Conservation (phyloP, 495 filamentous ascomycete species). For the Neurospora sp. region DNA sequence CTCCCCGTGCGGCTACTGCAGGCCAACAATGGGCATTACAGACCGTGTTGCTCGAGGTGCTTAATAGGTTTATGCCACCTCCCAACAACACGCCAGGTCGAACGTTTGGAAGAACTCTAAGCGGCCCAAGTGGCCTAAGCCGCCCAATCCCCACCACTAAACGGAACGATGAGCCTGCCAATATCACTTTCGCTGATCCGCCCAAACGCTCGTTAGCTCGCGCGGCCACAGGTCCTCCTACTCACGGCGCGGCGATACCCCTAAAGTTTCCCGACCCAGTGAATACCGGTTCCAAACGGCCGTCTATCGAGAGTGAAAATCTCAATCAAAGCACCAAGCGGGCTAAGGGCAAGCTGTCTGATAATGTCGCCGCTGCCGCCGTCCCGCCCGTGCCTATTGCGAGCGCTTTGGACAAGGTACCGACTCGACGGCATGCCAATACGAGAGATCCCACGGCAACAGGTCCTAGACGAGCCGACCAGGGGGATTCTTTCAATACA, state of each 20-base stretch:
- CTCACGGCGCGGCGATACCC: background rate
- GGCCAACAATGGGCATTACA: constrained; percentile 10
- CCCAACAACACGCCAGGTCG: background rate
- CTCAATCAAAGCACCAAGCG: constrained; percentile 3
- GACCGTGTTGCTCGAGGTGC: constrained; percentile 4
- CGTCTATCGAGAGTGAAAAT: constrained; percentile 2
- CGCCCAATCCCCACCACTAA: background rate
- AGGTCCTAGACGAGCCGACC: background rate
- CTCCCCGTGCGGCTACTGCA: constrained; percentile 6
- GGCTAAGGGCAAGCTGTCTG: background rate
- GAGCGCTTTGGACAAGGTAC: constrained; percentile 12
- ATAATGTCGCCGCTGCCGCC: background rate
- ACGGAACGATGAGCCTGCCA: background rate
- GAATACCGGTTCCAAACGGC: constrained; percentile 4
- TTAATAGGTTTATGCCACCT: constrained; percentile 2
- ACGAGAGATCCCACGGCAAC: background rate
- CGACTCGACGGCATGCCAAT: constrained; percentile 2
- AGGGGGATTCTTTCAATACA: constrained; percentile 3
- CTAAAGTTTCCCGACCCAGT: background rate
- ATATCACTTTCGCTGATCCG: background rate
- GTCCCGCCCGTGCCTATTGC: background rate
- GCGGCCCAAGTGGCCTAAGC: background rate
- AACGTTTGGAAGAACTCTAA: background rate
- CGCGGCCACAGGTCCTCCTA: background rate
- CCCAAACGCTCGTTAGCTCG: background rate